Evolutionary conservation across 2,329 filamentous ascomycete species (phyloP).

Genomic region (Cytospora chrysosperma): DNA sequence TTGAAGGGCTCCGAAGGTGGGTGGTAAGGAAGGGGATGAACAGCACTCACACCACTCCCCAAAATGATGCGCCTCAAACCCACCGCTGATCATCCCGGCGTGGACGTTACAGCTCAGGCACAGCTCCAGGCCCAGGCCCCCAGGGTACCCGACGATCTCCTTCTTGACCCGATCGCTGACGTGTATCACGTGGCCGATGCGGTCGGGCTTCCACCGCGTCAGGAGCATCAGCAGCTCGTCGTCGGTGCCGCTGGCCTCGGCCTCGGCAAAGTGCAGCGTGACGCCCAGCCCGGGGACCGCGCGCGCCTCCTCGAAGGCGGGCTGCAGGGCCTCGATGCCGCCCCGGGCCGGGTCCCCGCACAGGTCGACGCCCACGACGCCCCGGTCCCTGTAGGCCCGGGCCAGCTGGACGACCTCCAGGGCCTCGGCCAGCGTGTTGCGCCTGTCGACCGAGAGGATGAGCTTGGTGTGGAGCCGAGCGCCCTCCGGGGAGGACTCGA

Average conservation of each 20-base stretch:
- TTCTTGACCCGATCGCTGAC: conserved; percentile 60
- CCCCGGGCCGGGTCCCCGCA: conserved; percentile 72
- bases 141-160: conserved; percentile 50
- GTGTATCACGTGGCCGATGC: conserved; percentile 78
- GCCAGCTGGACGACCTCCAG: conserved; percentile 64
- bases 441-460: conserved; percentile 73
- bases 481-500: conserved; percentile 38
- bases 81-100: conserved; percentile 68
- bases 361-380: conserved; percentile 73
- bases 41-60: conserved; percentile 58
- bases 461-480: conserved; percentile 57
- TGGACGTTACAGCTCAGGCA: conserved; percentile 81
- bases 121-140: conserved; percentile 66
- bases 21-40: neutral
- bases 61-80: conserved; percentile 72
- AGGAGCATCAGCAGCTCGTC: conserved; percentile 65
- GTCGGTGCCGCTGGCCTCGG: conserved; percentile 52
- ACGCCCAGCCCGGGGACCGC: conserved; percentile 53
- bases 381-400: conserved; percentile 47
- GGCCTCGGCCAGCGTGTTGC: conserved; percentile 58
- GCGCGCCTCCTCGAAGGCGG: conserved; percentile 59
- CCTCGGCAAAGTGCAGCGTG: conserved; percentile 79
- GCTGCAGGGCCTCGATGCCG: conserved; percentile 57
- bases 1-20: neutral
- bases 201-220: conserved; percentile 58